These are phyloP conservation scores for Bretziella fagacearum DNA, from an alignment of 2,329 filamentous ascomycete species.

Conservation along the genomic window DNA sequence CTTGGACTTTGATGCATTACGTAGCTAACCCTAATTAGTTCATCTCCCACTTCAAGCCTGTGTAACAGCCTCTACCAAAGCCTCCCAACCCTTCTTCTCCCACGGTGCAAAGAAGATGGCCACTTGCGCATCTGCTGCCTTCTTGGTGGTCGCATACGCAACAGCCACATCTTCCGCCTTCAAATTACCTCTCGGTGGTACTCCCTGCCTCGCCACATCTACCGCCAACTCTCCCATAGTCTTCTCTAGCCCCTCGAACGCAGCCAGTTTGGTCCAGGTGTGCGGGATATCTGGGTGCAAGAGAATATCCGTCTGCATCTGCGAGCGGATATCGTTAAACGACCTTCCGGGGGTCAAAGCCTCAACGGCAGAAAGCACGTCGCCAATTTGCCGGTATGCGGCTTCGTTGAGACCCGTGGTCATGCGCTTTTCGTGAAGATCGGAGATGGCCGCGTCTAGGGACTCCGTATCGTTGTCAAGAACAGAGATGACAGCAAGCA, in stretches of 20 bases:
- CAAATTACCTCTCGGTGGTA: constrained; percentile 55
- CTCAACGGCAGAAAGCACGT: constrained; percentile 60
- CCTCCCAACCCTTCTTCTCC: constrained; percentile 47
- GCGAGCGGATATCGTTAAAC: constrained; percentile 36
- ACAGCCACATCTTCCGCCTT: constrained; percentile 51
- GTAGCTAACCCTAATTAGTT: too few relatives aligned
- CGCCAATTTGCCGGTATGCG: constrained; percentile 54
- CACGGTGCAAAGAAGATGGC: constrained; percentile 72
- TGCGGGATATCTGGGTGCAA: constrained; percentile 61
- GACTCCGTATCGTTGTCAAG: constrained; percentile 65
- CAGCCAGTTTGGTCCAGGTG: constrained; percentile 63
- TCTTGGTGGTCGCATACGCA: constrained; percentile 59
- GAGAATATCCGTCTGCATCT: constrained; percentile 64
- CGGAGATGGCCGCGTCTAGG: constrained; percentile 61
- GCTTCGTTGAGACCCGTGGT: constrained; percentile 42
- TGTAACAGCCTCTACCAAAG: constrained; percentile 27
- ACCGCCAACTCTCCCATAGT: constrained; percentile 54
- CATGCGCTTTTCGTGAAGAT: constrained; percentile 56
- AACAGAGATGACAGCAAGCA: constrained; percentile 71
- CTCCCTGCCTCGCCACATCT: constrained; percentile 50
- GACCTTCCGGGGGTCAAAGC: constrained; percentile 33
- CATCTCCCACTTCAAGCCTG: neutral
- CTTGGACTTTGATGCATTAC: too few relatives aligned
- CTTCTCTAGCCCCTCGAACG: constrained; percentile 39
- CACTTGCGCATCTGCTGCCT: constrained; percentile 55